Evolutionary conservation across 164 flowering plant species (phyloP).

Genomic region (Kalanchoe fedtschenkoi): DNA sequence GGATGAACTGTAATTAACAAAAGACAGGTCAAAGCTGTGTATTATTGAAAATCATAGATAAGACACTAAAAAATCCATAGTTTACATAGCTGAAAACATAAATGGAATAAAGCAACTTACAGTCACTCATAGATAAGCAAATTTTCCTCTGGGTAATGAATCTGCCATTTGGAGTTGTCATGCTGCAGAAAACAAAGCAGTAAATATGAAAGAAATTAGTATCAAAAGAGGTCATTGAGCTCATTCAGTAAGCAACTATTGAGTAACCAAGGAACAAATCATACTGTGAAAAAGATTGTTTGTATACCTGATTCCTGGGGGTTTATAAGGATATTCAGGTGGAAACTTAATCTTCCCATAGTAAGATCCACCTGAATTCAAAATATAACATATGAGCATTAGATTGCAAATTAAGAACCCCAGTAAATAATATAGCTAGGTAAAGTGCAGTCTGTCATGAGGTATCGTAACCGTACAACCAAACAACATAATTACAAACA

Average conservation of each 20-base stretch:
- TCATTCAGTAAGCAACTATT: neutral
- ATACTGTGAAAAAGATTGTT: no score
- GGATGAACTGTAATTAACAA: slow-evolving; percentile 65
- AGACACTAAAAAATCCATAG: neutral
- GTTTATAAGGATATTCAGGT: neutral
- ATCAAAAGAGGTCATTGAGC: neutral
- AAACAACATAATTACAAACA: slow-evolving; percentile 2
- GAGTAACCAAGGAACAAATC: no score
- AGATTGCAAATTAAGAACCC: neutral
- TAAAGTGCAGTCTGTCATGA: neutral
- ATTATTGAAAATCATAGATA: no score
- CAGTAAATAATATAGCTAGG: neutral
- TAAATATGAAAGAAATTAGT: neutral
- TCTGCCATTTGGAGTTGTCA: slow-evolving; percentile 96
- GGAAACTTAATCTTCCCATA: neutral
- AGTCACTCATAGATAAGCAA: slow-evolving; percentile 94
- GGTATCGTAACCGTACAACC: no score
- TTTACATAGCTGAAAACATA: neutral
- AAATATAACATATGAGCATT: neutral
- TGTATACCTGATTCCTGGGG: neutral
- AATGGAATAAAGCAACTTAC: slow-evolving; percentile 44
- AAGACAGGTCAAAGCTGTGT: neutral
- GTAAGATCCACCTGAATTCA: neutral
- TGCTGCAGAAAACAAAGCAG: slow-evolving; percentile 30
- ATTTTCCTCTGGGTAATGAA: slow-evolving; percentile 87